Conservation (phyloP, 345 rosid genomes). For the Arabidopsis arenosa region DNA sequence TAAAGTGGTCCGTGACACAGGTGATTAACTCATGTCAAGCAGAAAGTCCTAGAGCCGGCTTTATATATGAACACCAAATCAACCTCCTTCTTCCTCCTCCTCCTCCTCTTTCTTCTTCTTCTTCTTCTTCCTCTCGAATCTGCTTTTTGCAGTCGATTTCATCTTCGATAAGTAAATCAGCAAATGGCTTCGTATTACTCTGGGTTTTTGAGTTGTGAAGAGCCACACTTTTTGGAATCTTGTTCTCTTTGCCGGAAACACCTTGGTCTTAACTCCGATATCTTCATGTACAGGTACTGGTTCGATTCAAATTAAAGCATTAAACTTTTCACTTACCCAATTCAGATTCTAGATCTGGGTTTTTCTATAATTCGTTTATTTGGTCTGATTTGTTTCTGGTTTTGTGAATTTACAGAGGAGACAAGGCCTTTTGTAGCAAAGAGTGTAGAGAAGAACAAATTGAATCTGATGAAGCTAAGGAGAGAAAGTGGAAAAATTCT, state of each 20-base stretch:
- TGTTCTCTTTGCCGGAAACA: conserved; percentile 78
- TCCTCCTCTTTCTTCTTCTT: not conserved
- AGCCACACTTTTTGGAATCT: conserved; percentile 74
- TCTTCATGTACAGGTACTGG: conserved; percentile 94
- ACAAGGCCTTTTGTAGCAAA: conserved; percentile 81
- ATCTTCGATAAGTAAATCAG: not conserved
- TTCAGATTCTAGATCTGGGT: conserved; percentile 13
- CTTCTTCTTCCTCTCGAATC: conserved; percentile 23
- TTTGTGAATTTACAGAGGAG: conserved; percentile 61
- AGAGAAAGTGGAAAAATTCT: conserved; percentile 59
- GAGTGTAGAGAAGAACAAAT: conserved; percentile 89
- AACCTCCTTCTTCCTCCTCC: conserved; percentile 25
- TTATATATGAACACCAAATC: conserved; percentile 35
- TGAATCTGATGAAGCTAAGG: conserved; percentile 69
- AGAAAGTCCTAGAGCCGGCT: conserved; percentile 35
- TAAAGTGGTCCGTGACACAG: conserved; percentile 21
- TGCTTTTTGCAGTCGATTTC: not conserved
- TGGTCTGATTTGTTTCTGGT: not conserved
- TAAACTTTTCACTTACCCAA: not conserved
- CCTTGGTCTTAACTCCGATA: conserved; percentile 70
- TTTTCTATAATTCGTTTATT: not conserved
- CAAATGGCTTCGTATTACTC: conserved; percentile 45
- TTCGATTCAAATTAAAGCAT: not conserved
- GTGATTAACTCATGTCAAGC: conserved; percentile 31
- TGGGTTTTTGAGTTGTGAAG: conserved; percentile 34